phyloP scores from a whole-genome alignment of 768 basidiomycete genomes.

The Russula ochroleuca region DNA sequence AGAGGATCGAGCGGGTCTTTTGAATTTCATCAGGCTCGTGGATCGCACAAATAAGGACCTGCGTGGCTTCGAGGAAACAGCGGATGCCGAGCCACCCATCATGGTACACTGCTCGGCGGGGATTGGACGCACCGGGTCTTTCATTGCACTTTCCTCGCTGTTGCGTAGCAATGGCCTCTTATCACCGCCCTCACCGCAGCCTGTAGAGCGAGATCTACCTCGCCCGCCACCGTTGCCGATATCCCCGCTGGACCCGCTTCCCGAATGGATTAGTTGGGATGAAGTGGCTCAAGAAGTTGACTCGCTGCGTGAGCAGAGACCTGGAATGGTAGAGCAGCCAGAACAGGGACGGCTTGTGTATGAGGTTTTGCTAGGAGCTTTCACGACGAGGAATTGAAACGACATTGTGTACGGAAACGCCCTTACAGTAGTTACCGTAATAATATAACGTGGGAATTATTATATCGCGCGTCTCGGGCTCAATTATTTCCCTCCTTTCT shows the following conservation, averaged over 20 bases:
- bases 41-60: conserved; percentile 55
- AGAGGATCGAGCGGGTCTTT: conserved; percentile 54
- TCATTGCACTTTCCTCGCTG: conserved; percentile 75
- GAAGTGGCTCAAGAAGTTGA: conserved; percentile 69
- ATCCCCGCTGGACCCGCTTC: conserved; percentile 58
- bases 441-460: background rate
- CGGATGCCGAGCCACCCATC: conserved; percentile 66
- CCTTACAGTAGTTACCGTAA: background rate
- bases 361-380: conserved; percentile 41
- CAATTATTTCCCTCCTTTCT: background rate
- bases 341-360: conserved; percentile 68
- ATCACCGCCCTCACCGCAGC: conserved; percentile 23
- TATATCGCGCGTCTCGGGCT: background rate
- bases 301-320: conserved; percentile 72
- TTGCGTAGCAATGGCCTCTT: conserved; percentile 55
- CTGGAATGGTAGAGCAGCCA: conserved; percentile 72
- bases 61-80: conserved; percentile 31
- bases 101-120: conserved; percentile 86
- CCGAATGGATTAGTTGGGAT: conserved; percentile 48
- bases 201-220: conserved; percentile 28
- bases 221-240: conserved; percentile 38
- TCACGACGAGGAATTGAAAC: background rate
- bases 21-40: conserved; percentile 61
- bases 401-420: background rate
- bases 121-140: conserved; percentile 81